These are phyloP conservation scores for Sinapis alba DNA, from an alignment of 441 rosid genomes.

Conservation along the genomic window DNA sequence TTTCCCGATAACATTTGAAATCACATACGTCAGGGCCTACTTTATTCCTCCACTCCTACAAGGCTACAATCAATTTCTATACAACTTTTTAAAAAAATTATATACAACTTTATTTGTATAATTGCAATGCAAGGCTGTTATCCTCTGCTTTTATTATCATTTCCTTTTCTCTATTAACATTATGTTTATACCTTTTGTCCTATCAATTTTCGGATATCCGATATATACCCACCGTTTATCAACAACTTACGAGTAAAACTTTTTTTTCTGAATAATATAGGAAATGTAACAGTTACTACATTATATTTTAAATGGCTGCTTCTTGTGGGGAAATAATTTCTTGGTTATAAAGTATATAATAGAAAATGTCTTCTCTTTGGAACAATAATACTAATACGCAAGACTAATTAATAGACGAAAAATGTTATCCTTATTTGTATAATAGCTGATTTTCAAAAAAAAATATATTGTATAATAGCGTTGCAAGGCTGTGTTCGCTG, in stretches of 20 bases:
- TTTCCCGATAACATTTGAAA: slow-evolving; percentile 13
- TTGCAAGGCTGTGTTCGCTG: not conserved
- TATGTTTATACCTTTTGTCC: not conserved
- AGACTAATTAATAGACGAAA: too few relatives aligned
- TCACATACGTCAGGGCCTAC: slow-evolving; percentile 22
- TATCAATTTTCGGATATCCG: not conserved
- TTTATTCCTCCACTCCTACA: slow-evolving; percentile 15
- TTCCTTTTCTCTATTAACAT: not conserved
- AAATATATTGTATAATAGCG: not conserved
- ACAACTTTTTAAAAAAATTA: not conserved
- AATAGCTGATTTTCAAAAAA: too few relatives aligned
- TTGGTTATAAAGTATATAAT: too few relatives aligned
- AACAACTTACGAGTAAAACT: not conserved
- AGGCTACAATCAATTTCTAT: not conserved
- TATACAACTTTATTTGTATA: not conserved
- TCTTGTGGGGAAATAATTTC: not conserved
- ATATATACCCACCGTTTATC: not conserved
- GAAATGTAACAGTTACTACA: not conserved
- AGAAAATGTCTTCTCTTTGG: not conserved
- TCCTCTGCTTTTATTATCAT: slow-evolving; percentile 4
- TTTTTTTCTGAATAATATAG: not conserved
- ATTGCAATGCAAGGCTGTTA: slow-evolving; percentile 27
- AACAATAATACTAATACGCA: not conserved
- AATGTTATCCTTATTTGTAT: too few relatives aligned
- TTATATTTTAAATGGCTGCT: not conserved